phyloP scores from a whole-genome alignment of 345 rosid species.

The Heritiera littoralis region DNA sequence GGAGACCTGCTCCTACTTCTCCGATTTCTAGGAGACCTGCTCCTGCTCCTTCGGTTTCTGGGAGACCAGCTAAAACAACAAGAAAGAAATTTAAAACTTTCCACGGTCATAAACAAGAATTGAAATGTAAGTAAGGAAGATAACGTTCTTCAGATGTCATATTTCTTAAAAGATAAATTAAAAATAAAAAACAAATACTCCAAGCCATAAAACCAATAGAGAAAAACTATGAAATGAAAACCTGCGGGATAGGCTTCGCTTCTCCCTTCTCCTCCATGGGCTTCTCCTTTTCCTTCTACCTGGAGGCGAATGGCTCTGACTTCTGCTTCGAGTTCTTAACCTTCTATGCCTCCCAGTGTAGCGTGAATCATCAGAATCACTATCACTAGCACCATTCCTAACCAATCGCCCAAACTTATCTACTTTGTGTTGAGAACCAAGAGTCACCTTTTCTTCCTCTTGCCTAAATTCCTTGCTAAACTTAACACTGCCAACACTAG shows the following conservation, averaged over 20 bases:
- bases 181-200: neutral
- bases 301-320: constrained; percentile 47
- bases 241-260: constrained; percentile 59
- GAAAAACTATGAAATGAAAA: constrained; percentile 15
- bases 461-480: constrained; percentile 30
- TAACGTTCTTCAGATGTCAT: neutral
- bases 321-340: constrained; percentile 39
- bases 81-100: constrained; percentile 15
- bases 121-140: neutral
- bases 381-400: constrained; percentile 56
- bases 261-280: constrained; percentile 43
- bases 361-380: constrained; percentile 54
- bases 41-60: constrained; percentile 35
- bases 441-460: constrained; percentile 29
- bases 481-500: constrained; percentile 25
- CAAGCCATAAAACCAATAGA: neutral
- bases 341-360: constrained; percentile 36
- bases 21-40: constrained; percentile 44
- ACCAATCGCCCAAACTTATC: constrained; percentile 64
- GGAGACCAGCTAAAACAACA: constrained; percentile 52
- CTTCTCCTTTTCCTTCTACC: constrained; percentile 47
- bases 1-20: constrained; percentile 46
- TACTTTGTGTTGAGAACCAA: constrained; percentile 38
- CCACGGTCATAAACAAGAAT: constrained; percentile 4
- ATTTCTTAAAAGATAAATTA: neutral